phyloP scores from a whole-genome alignment of 2,329 filamentous ascomycete genomes.

The Cladophialophora yegresii region DNA sequence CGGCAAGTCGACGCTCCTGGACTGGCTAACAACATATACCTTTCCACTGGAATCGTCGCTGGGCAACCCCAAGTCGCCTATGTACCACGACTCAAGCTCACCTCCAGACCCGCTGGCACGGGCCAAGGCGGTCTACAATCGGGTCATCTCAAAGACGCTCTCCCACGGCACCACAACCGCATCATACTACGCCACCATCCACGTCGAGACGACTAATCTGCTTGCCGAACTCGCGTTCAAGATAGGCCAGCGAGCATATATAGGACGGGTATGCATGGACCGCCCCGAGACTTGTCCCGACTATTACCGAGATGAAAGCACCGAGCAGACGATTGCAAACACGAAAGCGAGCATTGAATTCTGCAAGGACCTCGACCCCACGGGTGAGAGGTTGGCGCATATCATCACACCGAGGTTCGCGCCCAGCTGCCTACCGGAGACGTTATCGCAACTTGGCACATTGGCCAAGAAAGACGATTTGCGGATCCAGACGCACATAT shows the following conservation, averaged over 20 bases:
- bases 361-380: conserved; percentile 67
- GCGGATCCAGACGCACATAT: conserved; percentile 80
- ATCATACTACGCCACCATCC: conserved; percentile 90
- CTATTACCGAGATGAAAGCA: conserved; percentile 75
- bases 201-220: conserved; percentile 85
- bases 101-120: conserved; percentile 52
- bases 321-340: conserved; percentile 58
- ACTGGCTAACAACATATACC: conserved; percentile 93
- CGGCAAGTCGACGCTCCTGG: conserved; percentile 85
- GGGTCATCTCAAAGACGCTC: conserved; percentile 76
- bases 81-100: conserved; percentile 37
- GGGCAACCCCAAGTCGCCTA: conserved; percentile 40
- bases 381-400: conserved; percentile 64
- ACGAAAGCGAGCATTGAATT: conserved; percentile 66
- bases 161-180: conserved; percentile 90
- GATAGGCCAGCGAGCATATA: conserved; percentile 81
- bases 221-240: conserved; percentile 79
- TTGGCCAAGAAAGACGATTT: conserved; percentile 63
- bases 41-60: conserved; percentile 88
- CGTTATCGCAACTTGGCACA: conserved; percentile 64
- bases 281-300: conserved; percentile 63
- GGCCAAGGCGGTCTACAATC: conserved; percentile 72
- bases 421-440: conserved; percentile 54
- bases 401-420: conserved; percentile 74
- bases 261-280: conserved; percentile 97